Percentiles rank a stretch among this genome's conserved stretches.
Evolutionary conservation across 306 rosid species (phyloP).

Genomic region (Quercus parvula): DNA sequence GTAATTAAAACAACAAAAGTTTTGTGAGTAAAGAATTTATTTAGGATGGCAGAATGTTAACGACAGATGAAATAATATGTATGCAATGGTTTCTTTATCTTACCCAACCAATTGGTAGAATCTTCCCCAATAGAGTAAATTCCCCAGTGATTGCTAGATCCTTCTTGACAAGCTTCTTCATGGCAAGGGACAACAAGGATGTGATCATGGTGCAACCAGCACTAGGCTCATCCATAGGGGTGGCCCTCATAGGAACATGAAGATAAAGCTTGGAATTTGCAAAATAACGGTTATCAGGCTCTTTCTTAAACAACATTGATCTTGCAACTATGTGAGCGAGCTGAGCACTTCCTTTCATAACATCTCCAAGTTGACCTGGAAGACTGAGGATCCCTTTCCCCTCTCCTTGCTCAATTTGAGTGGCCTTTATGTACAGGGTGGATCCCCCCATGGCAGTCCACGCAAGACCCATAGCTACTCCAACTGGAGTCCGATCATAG

Average conservation of each 20-base stretch:
- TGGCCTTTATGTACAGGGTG: slow-evolving; percentile 89
- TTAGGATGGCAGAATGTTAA: background rate
- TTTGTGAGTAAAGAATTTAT: background rate
- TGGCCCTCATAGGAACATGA: slow-evolving; percentile 93
- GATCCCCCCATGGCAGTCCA: slow-evolving; percentile 99
- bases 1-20: background rate
- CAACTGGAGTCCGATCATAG: slow-evolving; percentile 75
- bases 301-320: slow-evolving; percentile 51
- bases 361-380: slow-evolving; percentile 99
- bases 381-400: slow-evolving; percentile 69
- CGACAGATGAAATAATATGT: background rate
- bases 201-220: slow-evolving; percentile 99
- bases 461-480: slow-evolving; percentile 99
- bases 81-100: slow-evolving; percentile 20
- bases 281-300: slow-evolving; percentile 64
- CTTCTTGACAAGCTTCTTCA: slow-evolving; percentile 83
- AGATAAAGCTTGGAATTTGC: slow-evolving; percentile 83
- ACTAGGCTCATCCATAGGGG: slow-evolving; percentile 98
- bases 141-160: slow-evolving; percentile 99
- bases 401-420: slow-evolving; percentile 75
- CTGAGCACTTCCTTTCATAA: slow-evolving; percentile 99
- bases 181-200: slow-evolving; percentile 82
- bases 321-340: slow-evolving; percentile 93
- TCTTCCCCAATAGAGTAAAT: slow-evolving; percentile 91
- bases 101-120: slow-evolving; percentile 99